Conservation (phyloP, 2,329 filamentous ascomycete species). For the Lasiodiplodia sp. region DNA sequence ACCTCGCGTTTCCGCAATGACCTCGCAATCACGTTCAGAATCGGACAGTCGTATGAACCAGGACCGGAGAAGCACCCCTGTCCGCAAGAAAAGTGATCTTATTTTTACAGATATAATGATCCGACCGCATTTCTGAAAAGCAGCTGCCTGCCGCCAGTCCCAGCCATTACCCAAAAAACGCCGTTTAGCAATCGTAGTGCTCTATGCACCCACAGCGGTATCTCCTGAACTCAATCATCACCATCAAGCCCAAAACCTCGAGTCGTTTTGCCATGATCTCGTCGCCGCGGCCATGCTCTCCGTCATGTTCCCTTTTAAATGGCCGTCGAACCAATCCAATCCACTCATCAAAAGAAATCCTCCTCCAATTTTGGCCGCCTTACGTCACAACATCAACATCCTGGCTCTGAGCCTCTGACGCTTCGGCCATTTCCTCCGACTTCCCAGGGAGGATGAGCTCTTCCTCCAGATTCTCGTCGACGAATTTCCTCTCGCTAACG, state of each 20-base stretch:
- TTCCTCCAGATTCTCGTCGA: slow-evolving; percentile 71
- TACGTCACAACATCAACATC: slow-evolving; percentile 21
- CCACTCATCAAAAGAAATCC: neutral
- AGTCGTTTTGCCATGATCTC: slow-evolving; percentile 16
- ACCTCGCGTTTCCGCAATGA: neutral
- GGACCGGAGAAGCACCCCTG: slow-evolving; percentile 23
- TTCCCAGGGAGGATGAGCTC: slow-evolving; percentile 73
- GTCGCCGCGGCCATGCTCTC: neutral
- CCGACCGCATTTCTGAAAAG: slow-evolving; percentile 21
- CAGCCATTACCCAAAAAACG: slow-evolving; percentile 23
- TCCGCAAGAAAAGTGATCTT: slow-evolving; percentile 18
- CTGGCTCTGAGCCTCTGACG: slow-evolving; percentile 15
- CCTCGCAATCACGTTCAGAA: neutral
- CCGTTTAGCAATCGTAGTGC: slow-evolving; percentile 10
- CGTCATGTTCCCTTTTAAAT: neutral
- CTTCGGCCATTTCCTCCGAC: slow-evolving; percentile 12
- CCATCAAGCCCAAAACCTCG: slow-evolving; percentile 3
- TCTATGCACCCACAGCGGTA: slow-evolving; percentile 26
- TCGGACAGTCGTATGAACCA: slow-evolving; percentile 4
- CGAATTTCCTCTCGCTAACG: slow-evolving; percentile 88
- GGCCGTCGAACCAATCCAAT: slow-evolving; percentile 15
- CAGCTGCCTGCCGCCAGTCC: slow-evolving; percentile 23
- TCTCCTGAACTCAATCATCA: slow-evolving; percentile 10
- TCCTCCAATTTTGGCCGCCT: neutral
- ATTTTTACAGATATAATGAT: slow-evolving; percentile 19